These are phyloP conservation scores for Aspergillus japonicus DNA, from an alignment of 2,329 filamentous ascomycete genomes.

Conservation along the genomic window DNA sequence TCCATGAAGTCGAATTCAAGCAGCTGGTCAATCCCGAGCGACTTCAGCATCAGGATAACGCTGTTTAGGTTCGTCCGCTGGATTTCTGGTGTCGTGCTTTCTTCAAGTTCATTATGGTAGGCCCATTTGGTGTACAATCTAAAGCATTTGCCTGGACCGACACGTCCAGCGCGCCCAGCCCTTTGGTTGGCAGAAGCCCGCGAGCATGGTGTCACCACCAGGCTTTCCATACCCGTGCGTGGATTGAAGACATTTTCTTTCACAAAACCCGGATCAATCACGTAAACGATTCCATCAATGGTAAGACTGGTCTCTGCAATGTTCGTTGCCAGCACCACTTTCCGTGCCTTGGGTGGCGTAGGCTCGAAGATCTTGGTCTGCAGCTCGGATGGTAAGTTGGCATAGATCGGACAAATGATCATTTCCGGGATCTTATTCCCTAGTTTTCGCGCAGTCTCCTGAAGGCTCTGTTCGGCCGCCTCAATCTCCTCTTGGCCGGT, in stretches of 20 bases:
- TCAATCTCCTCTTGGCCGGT: slow-evolving; percentile 98
- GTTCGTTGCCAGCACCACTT: slow-evolving; percentile 92
- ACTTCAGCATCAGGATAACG: slow-evolving; percentile 82
- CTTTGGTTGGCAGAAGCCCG: slow-evolving; percentile 90
- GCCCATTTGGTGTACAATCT: slow-evolving; percentile 90
- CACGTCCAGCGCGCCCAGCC: slow-evolving; percentile 87
- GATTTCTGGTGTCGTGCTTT: slow-evolving; percentile 89
- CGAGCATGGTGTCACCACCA: slow-evolving; percentile 88
- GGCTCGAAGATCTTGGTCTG: slow-evolving; percentile 95
- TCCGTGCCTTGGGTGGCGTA: slow-evolving; percentile 78
- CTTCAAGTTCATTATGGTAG: slow-evolving; percentile 92
- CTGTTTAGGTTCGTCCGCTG: slow-evolving; percentile 83
- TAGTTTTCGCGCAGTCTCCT: slow-evolving; percentile 82
- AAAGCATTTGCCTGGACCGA: slow-evolving; percentile 90
- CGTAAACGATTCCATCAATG: slow-evolving; percentile 93
- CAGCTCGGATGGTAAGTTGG: slow-evolving; percentile 84
- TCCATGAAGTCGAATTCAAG: slow-evolving; percentile 97
- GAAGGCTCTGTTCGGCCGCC: slow-evolving; percentile 75
- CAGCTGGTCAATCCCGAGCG: slow-evolving; percentile 86
- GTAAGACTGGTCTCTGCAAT: slow-evolving; percentile 96
- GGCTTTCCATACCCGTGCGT: slow-evolving; percentile 84
- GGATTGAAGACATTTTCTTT: slow-evolving; percentile 96
- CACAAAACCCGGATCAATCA: slow-evolving; percentile 91
- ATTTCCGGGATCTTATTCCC: slow-evolving; percentile 82
- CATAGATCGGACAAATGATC: slow-evolving; percentile 90